Conservation (phyloP, 129 eudicot species). For the Flaveria brownii region DNA sequence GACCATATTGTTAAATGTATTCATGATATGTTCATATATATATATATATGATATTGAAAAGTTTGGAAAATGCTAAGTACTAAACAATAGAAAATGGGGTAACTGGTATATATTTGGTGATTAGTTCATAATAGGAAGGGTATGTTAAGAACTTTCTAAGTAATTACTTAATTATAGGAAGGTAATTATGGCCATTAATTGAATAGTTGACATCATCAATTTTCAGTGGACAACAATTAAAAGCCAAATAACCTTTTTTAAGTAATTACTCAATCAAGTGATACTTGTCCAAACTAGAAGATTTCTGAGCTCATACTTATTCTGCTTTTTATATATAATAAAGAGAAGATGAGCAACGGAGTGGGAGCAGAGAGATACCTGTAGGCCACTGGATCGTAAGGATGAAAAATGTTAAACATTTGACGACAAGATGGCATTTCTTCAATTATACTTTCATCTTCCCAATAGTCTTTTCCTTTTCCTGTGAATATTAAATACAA, state of each 20-base stretch:
- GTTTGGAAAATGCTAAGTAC: not conserved
- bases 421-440: conserved; percentile 92
- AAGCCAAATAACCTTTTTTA: not conserved
- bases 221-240: not conserved
- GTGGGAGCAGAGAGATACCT: conserved; percentile 40
- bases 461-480: conserved; percentile 81
- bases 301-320: not conserved
- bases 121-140: not conserved
- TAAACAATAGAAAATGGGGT: not conserved
- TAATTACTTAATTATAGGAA: not conserved
- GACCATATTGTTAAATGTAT: too few relatives aligned
- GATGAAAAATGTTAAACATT: conserved; percentile 95
- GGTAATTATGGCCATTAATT: not conserved
- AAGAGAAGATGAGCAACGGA: not conserved
- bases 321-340: not conserved
- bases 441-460: conserved; percentile 69
- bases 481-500: conserved; percentile 40
- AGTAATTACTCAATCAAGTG: not conserved
- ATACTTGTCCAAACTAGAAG: not conserved
- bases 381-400: conserved; percentile 97
- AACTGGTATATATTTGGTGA: not conserved
- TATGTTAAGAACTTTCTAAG: not conserved
- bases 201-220: not conserved
- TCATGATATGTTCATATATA: not conserved
- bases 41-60: not conserved